Evolutionary conservation across 1,139 yeast species (phyloP), one percentile per base, ranked within the genome.

Genomic region (Hansenula sp.): DNA sequence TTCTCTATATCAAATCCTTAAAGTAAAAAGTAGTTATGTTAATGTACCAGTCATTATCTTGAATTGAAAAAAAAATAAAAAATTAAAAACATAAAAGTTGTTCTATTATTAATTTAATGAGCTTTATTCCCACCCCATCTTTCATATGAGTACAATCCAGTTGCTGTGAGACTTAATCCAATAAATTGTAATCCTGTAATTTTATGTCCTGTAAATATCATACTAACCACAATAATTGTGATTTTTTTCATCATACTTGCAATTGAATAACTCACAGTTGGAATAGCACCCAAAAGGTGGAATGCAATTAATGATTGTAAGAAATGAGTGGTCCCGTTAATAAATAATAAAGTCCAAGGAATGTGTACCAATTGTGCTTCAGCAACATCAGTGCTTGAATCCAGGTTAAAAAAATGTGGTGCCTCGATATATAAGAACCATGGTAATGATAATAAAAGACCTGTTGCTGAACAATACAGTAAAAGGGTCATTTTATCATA

Each of bases 261-360:
- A 55, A 92, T 88, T 24, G 96, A 85, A 64, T 92, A 92, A 43
- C 94, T 86, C 37, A 92, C 86, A 0, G 97, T 94, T n/a, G 94
- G 81, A 27, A 92, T 79, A 58, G 83, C 72, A 20, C 97, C 97
- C 50, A 92, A 69, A 32, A 92, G 77, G 64, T 88, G 95, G 65
- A 89, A 92, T 27, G 97, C 96, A 41, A 90, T 73, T 55, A 90
- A 67, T 38, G 95, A 84, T 66, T 92, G 98, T 42, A 82, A 60
- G 56, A 89, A 90, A 66, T 92, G 98, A 25, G 90, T 77, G 5
- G 82, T 52, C 3, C 97, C 97, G 61, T 90, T 65, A 5, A 64
- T 41, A n/a, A 64, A 38, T 19, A 65, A 50, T n/a, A 64, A 41
- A 8, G 39, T 44, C 68, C 68, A 65, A 2, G 71, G 70, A 6